phyloP scores from a whole-genome alignment of 768 basidiomycete genomes.

The Lactifluus hygrophoroides region DNA sequence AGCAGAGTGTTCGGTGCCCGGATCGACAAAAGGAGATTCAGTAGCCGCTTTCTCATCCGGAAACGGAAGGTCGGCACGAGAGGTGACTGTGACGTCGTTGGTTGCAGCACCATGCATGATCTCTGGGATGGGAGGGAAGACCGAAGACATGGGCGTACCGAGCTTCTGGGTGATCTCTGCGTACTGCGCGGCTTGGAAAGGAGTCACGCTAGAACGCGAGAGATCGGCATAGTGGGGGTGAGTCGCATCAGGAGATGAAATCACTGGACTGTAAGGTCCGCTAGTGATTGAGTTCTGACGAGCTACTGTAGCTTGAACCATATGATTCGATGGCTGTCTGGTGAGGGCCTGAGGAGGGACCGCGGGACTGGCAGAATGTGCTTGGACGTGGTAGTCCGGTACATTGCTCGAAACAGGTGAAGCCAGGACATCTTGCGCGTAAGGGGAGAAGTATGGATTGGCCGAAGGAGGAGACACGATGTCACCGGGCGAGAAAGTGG shows the following conservation, averaged over 20 bases:
- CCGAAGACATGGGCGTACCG: conserved; percentile 27
- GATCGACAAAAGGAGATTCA: conserved; percentile 28
- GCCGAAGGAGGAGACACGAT: conserved; percentile 26
- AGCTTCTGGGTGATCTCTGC: conserved; percentile 57
- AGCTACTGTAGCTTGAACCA: background rate
- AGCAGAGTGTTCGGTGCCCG: background rate
- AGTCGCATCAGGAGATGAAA: background rate
- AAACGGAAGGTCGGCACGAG: background rate
- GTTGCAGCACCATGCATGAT: conserved; percentile 21
- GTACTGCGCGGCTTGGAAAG: conserved; percentile 70
- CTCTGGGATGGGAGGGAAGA: conserved; percentile 21
- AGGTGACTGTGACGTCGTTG: background rate
- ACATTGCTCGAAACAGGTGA: conserved; percentile 26
- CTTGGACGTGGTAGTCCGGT: conserved; percentile 11
- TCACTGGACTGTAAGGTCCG: conserved; percentile 15
- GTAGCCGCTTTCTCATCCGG: conserved; percentile 11
- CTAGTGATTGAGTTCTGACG: conserved; percentile 23
- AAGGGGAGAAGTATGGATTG: conserved; percentile 34
- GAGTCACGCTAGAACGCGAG: conserved; percentile 58
- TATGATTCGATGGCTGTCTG: conserved; percentile 13
- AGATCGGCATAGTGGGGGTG: conserved; percentile 53
- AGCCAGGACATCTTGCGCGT: conserved; percentile 32
- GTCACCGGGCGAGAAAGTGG: conserved; percentile 24
- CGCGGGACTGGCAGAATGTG: background rate
- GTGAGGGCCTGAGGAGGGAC: conserved; percentile 12